Evolutionary conservation across 2,329 filamentous ascomycete species (phyloP).

Genomic region (Gaeumannomyces sp.): DNA sequence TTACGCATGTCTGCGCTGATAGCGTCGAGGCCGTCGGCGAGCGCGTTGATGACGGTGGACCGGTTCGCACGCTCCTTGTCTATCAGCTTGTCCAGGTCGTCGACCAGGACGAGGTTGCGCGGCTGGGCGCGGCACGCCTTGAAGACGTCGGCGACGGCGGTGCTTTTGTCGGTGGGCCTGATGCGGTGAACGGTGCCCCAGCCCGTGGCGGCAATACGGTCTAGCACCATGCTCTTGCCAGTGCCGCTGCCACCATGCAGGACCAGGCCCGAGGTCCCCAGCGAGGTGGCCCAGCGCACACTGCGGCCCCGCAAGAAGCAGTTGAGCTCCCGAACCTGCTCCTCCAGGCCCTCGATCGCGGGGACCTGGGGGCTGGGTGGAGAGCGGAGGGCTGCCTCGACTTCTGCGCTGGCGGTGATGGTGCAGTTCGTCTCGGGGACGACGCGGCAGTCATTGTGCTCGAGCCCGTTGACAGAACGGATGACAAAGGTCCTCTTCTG

Average conservation of each 20-base stretch:
- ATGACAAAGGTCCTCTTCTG: constrained; percentile 56
- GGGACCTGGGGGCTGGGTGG: constrained; percentile 37
- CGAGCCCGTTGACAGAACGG: constrained; percentile 47
- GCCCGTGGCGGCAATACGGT: constrained; percentile 57
- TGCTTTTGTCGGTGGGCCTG: constrained; percentile 46
- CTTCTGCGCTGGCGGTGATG: constrained; percentile 14
- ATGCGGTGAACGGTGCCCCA: constrained; percentile 67
- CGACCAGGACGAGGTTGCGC: constrained; percentile 74
- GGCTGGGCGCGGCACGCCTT: constrained; percentile 60
- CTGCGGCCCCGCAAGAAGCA: constrained; percentile 40
- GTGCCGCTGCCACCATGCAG: constrained; percentile 79
- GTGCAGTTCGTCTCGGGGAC: constrained; percentile 27
- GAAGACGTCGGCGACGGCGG: constrained; percentile 61
- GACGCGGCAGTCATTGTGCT: constrained; percentile 38
- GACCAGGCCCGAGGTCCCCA: constrained; percentile 52
- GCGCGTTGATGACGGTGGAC: constrained; percentile 40
- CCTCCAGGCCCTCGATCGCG: constrained; percentile 61
- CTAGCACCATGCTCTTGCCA: constrained; percentile 72
- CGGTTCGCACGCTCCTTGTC: constrained; percentile 50
- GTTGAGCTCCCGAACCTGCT: constrained; percentile 62
- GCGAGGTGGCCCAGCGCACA: constrained; percentile 21
- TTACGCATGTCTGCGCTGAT: constrained; percentile 28
- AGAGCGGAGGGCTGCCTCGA: constrained; percentile 13
- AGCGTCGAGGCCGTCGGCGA: constrained; percentile 50
- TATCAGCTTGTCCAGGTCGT: constrained; percentile 67